Percentiles rank a stretch among this genome's conserved stretches.
These are phyloP conservation scores for Cercospora sojina DNA, from an alignment of 2,329 filamentous ascomycete species.

Conservation along the genomic window DNA sequence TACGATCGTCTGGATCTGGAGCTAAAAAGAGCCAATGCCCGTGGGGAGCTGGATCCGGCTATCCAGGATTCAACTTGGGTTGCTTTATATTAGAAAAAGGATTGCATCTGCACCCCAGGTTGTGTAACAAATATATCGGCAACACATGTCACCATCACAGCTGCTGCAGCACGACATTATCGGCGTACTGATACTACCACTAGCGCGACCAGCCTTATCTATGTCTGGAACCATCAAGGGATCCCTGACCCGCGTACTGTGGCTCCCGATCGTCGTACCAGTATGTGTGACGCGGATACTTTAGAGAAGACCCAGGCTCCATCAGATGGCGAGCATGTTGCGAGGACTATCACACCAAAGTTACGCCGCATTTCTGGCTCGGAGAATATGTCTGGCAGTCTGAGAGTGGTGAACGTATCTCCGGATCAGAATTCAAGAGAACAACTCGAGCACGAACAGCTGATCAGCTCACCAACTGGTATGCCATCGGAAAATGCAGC, in stretches of 20 bases:
- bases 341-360: conserved; percentile 1
- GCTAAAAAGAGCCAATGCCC: neutral
- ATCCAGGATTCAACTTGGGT: neutral
- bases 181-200: neutral
- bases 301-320: neutral
- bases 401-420: conserved; percentile 20
- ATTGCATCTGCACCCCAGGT: neutral
- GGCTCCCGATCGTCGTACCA: conserved; percentile 4
- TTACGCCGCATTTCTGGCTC: conserved; percentile 18
- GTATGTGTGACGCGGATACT: conserved; percentile 15
- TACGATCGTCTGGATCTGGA: neutral
- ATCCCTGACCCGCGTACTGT: conserved; percentile 7
- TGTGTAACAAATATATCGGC: neutral
- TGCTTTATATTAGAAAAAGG: neutral
- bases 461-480: neutral
- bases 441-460: neutral
- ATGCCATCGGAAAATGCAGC: conserved; percentile 3
- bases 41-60: neutral
- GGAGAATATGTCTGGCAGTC: conserved; percentile 18
- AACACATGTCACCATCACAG: neutral
- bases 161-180: neutral
- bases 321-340: neutral
- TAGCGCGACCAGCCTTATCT: neutral
- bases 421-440: conserved; percentile 6
- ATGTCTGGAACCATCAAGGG: conserved; percentile 9